phyloP scores from a whole-genome alignment of 2,329 filamentous ascomycete genomes.

The Botrytis sinoallii region DNA sequence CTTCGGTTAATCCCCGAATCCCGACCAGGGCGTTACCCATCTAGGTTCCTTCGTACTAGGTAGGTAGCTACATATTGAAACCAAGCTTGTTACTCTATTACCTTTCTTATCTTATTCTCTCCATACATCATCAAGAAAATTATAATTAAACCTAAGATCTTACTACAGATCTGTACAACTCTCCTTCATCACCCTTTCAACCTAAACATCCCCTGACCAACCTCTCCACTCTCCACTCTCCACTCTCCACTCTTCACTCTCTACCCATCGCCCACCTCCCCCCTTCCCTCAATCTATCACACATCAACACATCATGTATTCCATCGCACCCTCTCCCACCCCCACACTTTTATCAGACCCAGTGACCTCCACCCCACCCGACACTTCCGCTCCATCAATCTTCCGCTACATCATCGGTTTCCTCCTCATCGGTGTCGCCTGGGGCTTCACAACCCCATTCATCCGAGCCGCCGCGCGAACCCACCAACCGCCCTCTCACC shows the following conservation, averaged over 20 bases:
- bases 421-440: conserved; percentile 84
- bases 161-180: not conserved
- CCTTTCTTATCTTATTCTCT: not conserved
- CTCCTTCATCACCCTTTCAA: not conserved
- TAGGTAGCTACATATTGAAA: no score
- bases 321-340: conserved; percentile 16
- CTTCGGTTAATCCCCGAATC: not conserved
- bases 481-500: conserved; percentile 63
- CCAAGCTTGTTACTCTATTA: no score
- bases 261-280: not conserved
- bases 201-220: not conserved
- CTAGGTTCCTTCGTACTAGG: no score
- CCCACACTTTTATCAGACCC: conserved; percentile 11
- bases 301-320: conserved; percentile 16
- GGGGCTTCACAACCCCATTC: conserved; percentile 91
- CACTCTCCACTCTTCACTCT: not conserved
- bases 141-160: no score
- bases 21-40: not conserved
- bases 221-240: not conserved
- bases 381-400: conserved; percentile 44
- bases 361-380: not conserved
- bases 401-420: conserved; percentile 88
- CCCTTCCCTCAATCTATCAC: not conserved
- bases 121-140: not conserved
- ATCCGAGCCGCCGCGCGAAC: conserved; percentile 80